These are phyloP conservation scores for Trichoderma polysporum DNA, from an alignment of 2,329 filamentous ascomycete species.

Conservation along the genomic window DNA sequence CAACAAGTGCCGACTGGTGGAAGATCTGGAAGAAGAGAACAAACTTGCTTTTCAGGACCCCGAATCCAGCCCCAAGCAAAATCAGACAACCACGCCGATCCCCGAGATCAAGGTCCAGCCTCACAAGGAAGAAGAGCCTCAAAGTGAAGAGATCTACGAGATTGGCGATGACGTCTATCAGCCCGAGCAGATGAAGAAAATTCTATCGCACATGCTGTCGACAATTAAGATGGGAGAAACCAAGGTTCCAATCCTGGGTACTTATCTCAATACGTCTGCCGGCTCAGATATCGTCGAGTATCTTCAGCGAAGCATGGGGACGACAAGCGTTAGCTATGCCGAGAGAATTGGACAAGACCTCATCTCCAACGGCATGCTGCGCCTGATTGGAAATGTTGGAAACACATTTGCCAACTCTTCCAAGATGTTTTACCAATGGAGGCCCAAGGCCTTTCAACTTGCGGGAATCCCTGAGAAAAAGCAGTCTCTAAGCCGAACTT, in stretches of 20 bases:
- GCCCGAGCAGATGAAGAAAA: constrained; percentile 86
- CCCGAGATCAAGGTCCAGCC: constrained; percentile 87
- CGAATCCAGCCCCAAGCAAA: constrained; percentile 63
- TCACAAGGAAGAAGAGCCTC: constrained; percentile 60
- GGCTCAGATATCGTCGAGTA: constrained; percentile 96
- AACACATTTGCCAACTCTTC: constrained; percentile 97
- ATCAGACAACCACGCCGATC: constrained; percentile 59
- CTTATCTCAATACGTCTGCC: constrained; percentile 87
- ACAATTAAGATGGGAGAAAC: constrained; percentile 84
- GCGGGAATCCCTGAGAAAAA: constrained; percentile 90
- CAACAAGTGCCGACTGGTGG: constrained; percentile 95
- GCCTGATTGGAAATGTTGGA: constrained; percentile 90
- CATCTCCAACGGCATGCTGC: constrained; percentile 79
- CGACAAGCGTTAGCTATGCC: constrained; percentile 82
- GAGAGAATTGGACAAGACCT: constrained; percentile 95
- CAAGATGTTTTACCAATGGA: constrained; percentile 97
- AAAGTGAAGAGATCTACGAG: constrained; percentile 78
- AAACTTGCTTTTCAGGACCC: constrained; percentile 96
- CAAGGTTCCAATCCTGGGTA: constrained; percentile 93
- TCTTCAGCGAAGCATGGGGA: constrained; percentile 82
- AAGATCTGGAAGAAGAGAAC: constrained; percentile 97
- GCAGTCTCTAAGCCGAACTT: constrained; percentile 67
- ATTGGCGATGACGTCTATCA: constrained; percentile 86
- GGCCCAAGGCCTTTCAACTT: constrained; percentile 83
- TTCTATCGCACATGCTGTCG: constrained; percentile 80